A percentile compares a stretch with the other conserved stretches of the same genome.
Conservation (phyloP, 2,329 filamentous ascomycete genomes). For the Juglanconis oblonga region DNA sequence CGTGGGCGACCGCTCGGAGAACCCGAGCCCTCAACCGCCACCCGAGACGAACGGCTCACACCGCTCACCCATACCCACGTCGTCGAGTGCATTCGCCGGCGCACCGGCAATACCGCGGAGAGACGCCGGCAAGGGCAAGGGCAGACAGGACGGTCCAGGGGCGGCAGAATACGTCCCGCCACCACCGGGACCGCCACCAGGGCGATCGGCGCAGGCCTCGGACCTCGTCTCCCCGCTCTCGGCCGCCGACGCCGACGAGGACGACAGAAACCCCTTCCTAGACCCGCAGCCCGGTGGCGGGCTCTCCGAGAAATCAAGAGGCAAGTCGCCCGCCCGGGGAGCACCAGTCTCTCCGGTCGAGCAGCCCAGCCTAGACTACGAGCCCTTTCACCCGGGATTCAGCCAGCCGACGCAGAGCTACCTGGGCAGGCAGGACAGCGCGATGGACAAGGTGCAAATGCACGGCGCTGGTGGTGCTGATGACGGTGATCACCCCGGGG, state of each 20-base stretch:
- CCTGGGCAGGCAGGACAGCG: slow-evolving; percentile 37
- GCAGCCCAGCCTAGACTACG: slow-evolving; percentile 32
- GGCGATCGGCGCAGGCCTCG: neutral
- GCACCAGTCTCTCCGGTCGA: slow-evolving; percentile 23
- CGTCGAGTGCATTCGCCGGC: slow-evolving; percentile 10
- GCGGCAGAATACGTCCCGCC: slow-evolving; percentile 12
- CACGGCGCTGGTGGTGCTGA: slow-evolving; percentile 31
- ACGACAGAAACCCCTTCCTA: slow-evolving; percentile 21
- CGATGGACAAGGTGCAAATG: slow-evolving; percentile 39
- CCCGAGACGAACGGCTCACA: slow-evolving; percentile 22
- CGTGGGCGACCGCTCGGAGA: slow-evolving; percentile 28
- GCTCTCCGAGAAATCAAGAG: slow-evolving; percentile 2
- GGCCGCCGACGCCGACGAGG: slow-evolving; percentile 21
- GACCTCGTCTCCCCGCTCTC: slow-evolving; percentile 15
- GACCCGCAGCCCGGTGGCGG: slow-evolving; percentile 21
- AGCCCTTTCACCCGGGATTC: slow-evolving; percentile 39
- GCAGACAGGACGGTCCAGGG: slow-evolving; percentile 16
- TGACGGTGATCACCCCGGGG: neutral
- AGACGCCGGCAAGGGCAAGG: slow-evolving; percentile 27
- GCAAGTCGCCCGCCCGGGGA: neutral
- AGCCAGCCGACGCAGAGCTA: slow-evolving; percentile 31
- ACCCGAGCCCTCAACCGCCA: slow-evolving; percentile 25
- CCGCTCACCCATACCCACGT: slow-evolving; percentile 8
- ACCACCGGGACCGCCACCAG: neutral
- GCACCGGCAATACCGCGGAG: slow-evolving; percentile 10